Percentiles rank a stretch among this genome's conserved stretches.
Conservation (phyloP, 805 yeast species). For the Suhomyces tanzawaensis region DNA sequence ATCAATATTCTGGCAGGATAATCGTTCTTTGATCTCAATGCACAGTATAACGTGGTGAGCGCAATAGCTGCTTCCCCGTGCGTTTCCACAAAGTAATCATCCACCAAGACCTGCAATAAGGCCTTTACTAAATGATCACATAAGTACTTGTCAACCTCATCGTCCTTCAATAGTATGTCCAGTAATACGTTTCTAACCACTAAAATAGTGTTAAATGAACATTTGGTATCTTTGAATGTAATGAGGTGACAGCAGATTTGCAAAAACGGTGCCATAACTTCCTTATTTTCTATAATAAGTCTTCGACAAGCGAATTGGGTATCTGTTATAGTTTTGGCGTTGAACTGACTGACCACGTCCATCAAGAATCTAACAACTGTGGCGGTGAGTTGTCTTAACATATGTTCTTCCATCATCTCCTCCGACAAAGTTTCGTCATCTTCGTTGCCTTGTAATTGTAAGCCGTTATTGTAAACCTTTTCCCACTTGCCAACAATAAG, state of each 20-base stretch:
- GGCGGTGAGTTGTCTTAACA: slow-evolving; percentile 88
- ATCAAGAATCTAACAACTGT: slow-evolving; percentile 83
- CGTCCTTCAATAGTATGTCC: slow-evolving; percentile 65
- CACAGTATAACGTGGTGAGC: slow-evolving; percentile 73
- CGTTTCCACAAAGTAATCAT: slow-evolving; percentile 78
- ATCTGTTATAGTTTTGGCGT: slow-evolving; percentile 49
- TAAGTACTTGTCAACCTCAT: slow-evolving; percentile 69
- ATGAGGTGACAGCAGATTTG: slow-evolving; percentile 73
- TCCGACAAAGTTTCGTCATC: slow-evolving; percentile 87
- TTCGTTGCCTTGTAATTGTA: slow-evolving; percentile 55
- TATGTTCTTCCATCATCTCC: slow-evolving; percentile 97
- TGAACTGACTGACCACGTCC: slow-evolving; percentile 81
- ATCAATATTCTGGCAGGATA: slow-evolving; percentile 64
- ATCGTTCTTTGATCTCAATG: slow-evolving; percentile 64
- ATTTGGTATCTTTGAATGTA: slow-evolving; percentile 82
- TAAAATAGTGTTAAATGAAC: slow-evolving; percentile 86
- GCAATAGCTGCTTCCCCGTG: slow-evolving; percentile 92
- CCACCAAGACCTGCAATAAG: slow-evolving; percentile 62
- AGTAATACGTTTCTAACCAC: slow-evolving; percentile 72
- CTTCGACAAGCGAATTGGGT: slow-evolving; percentile 66
- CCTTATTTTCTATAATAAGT: slow-evolving; percentile 61
- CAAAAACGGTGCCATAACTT: slow-evolving; percentile 74
- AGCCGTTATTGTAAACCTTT: slow-evolving; percentile 55
- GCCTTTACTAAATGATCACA: slow-evolving; percentile 68
- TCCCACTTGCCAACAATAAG: slow-evolving; percentile 79